Base-by-base conservation (phyloP, 352 stramenopile genomes). In the Pythium dissimile region DNA sequence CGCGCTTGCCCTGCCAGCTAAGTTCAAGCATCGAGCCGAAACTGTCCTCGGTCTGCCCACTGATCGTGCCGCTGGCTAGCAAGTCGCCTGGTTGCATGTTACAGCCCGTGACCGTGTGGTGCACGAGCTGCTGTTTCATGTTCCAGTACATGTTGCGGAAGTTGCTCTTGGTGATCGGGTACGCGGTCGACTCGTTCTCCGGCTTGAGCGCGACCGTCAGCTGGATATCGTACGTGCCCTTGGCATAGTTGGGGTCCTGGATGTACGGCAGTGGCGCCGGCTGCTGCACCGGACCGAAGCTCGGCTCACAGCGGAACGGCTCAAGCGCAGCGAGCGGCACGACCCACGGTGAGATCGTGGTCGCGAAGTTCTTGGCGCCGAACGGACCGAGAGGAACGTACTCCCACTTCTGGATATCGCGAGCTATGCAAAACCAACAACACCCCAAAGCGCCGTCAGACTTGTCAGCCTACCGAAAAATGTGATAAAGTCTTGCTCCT, bases 131-230 rank as follows among this genome's bases (percentile, higher is more conserved):
- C 75, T 99, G 96, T 70, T 97, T 95, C 59, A 96, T 96, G 66
- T 96, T 98, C 96, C 96, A 99, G 76, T 99, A 98, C 76, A 98
- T 88, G 79, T 98, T 89, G 50, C 74, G 82, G 57, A 98, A 95
- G 85, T 98, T 99, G 69, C 90, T 98, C 41, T 76, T 83, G 42
- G 84, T 97, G 69, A 98, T 82, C 46, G 69, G 60, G 62, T 88
- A 67, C 31, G 75, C 62, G 48, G 82, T 47, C 13, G 68, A 64
- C 24, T 77, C 77, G 44, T 75, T 72, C 61, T 89, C 71, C 10
- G 83, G 83, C 62, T 84, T 72, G 27, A 92, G 59, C 50, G 78
- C 69, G 23, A 89, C 80, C 44, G 84, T 69, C 23, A 98, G 70
- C 48, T 97, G 64, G 56, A 98, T 85, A 61, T 98, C 71, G 83